phyloP scores from a whole-genome alignment of 2,329 filamentous ascomycete genomes.

The Scedosporium apiospermum region DNA sequence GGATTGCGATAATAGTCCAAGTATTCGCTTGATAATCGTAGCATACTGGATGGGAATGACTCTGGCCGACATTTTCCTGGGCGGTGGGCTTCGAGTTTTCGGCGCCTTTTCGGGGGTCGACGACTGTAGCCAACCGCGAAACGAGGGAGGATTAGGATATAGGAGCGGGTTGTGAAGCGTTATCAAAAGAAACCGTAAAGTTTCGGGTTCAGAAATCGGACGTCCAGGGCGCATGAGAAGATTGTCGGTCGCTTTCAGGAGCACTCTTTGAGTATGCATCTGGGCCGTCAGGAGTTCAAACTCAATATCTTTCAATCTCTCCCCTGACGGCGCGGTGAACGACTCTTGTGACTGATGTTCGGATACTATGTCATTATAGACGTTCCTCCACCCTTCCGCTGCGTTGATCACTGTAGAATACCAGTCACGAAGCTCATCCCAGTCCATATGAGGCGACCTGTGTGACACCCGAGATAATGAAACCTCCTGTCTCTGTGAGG shows the following conservation, averaged over 20 bases:
- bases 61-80: background rate
- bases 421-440: conserved; percentile 63
- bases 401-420: conserved; percentile 60
- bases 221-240: conserved; percentile 71
- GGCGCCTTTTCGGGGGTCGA: background rate
- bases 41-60: background rate
- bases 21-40: conserved; percentile 74
- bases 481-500: conserved; percentile 3
- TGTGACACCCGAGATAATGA: conserved; percentile 23
- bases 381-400: conserved; percentile 55
- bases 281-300: conserved; percentile 45
- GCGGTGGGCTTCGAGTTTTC: background rate
- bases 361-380: conserved; percentile 42
- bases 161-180: conserved; percentile 72
- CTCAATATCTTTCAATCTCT: conserved; percentile 35
- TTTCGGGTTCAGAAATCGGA: conserved; percentile 55
- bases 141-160: conserved; percentile 33
- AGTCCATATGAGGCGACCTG: conserved; percentile 63
- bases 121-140: conserved; percentile 29
- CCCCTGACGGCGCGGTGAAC: conserved; percentile 20
- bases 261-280: conserved; percentile 55
- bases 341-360: conserved; percentile 13
- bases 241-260: conserved; percentile 71
- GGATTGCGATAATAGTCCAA: conserved; percentile 71
- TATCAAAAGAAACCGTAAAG: conserved; percentile 70